phyloP scores from a whole-genome alignment of 225 moss, liverwort and hornwort species.

The Marchantia polymorpha region DNA sequence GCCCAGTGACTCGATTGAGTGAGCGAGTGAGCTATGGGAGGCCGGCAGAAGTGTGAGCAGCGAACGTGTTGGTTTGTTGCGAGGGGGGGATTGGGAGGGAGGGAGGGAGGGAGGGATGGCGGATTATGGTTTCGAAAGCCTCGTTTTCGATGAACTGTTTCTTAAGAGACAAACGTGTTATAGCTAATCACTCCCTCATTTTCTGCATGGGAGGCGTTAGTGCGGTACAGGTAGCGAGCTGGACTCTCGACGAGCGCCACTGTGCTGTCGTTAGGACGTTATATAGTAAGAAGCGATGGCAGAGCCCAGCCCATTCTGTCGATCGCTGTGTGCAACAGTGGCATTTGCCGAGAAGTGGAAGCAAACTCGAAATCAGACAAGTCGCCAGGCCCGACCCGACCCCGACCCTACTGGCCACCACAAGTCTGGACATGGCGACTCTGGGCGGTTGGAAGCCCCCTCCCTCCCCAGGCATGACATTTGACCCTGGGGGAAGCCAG shows the following conservation, averaged over 20 bases:
- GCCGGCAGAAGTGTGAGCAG: background rate
- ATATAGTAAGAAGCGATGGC: conserved; percentile 1
- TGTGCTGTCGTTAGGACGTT: background rate
- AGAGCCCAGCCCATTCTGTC: background rate
- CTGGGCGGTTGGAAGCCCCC: background rate
- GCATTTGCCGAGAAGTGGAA: background rate
- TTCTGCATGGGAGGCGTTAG: background rate
- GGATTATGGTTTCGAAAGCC: too few relatives aligned
- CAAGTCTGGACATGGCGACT: background rate
- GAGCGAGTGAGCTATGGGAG: background rate
- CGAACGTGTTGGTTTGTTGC: background rate
- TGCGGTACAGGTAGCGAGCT: background rate
- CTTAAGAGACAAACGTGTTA: background rate
- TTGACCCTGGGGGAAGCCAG: background rate
- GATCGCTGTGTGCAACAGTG: background rate
- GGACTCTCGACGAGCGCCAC: background rate
- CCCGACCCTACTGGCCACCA: too few relatives aligned
- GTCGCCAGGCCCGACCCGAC: background rate
- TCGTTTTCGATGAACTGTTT: background rate
- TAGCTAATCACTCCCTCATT: background rate
- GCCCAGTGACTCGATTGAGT: background rate
- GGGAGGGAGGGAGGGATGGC: background rate
- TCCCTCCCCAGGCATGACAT: background rate
- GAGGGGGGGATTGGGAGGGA: background rate
- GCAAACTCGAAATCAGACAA: background rate